Conservation (phyloP, 106 monocot genomes). For the Platanthera zijinensis region DNA sequence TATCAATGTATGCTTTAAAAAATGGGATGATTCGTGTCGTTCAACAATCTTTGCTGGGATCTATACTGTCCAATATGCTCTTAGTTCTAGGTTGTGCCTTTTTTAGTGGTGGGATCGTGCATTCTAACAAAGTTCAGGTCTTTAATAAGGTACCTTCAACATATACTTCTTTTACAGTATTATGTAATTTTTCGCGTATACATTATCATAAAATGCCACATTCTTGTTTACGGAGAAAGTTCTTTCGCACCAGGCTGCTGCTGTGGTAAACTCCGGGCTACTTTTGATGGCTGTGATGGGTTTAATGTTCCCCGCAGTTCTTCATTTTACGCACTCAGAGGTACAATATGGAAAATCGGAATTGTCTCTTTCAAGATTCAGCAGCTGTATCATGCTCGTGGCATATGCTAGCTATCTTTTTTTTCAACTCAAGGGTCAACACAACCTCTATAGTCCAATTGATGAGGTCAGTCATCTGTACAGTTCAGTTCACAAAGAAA, state of each 20-base stretch:
- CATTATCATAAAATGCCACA: neutral
- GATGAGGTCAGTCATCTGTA: constrained; percentile 35
- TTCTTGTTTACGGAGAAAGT: constrained; percentile 9
- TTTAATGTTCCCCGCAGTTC: constrained; percentile 87
- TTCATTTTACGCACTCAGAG: constrained; percentile 95
- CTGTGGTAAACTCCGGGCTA: constrained; percentile 90
- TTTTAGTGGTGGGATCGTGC: constrained; percentile 76
- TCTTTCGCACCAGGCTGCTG: constrained; percentile 58
- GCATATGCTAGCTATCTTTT: constrained; percentile 92
- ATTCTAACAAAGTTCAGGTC: constrained; percentile 71
- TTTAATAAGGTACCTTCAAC: constrained; percentile 71
- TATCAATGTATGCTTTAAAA: constrained; percentile 90
- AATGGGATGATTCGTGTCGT: constrained; percentile 96
- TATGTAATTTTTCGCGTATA: neutral
- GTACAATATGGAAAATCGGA: constrained; percentile 95
- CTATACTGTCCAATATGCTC: constrained; percentile 97
- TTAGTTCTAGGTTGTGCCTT: constrained; percentile 96
- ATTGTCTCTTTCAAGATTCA: constrained; percentile 86
- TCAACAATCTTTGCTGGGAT: constrained; percentile 92
- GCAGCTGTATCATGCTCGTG: constrained; percentile 90
- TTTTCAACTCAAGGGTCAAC: constrained; percentile 84
- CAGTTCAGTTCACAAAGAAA: neutral
- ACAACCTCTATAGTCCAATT: constrained; percentile 56
- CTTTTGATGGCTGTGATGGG: constrained; percentile 98
- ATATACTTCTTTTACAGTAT: neutral